phyloP scores from a whole-genome alignment of 2,329 filamentous ascomycete genomes.

The Xylaria sp. region DNA sequence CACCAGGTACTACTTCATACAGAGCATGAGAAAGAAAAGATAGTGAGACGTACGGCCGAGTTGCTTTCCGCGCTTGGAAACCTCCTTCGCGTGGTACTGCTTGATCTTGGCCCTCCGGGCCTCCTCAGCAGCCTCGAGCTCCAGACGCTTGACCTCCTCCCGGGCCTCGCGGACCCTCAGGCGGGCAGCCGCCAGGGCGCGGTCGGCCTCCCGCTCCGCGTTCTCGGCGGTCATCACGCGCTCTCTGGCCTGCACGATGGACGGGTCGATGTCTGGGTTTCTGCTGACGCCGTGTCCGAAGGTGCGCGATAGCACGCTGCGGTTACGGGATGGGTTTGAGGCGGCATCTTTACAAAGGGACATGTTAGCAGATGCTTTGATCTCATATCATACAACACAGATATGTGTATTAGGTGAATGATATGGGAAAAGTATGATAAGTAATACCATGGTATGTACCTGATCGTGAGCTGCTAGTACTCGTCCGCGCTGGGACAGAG shows the following conservation, averaged over 20 bases:
- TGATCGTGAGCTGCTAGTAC: conserved; percentile 45
- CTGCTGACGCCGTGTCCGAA: conserved; percentile 59
- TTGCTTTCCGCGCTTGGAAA: conserved; percentile 76
- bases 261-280: conserved; percentile 66
- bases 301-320: conserved; percentile 57
- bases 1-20: background rate
- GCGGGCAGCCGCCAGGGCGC: conserved; percentile 68
- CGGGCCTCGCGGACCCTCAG: conserved; percentile 70
- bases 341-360: conserved; percentile 23
- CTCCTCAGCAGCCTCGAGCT: conserved; percentile 74
- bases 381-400: background rate
- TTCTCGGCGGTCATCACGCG: conserved; percentile 70
- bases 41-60: conserved; percentile 68
- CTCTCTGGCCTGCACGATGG: conserved; percentile 70
- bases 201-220: conserved; percentile 73
- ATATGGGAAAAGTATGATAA: too few relatives aligned
- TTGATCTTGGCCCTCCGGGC: conserved; percentile 74
- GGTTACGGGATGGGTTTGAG: conserved; percentile 44
- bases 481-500: conserved; percentile 40
- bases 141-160: conserved; percentile 71
- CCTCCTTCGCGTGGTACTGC: conserved; percentile 71
- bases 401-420: too few relatives aligned
- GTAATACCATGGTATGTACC: conserved; percentile 37
- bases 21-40: background rate
- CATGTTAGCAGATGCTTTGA: conserved; percentile 20